Evolutionary conservation across 768 basidiomycete species (phyloP).

Genomic region (Boletus vinaceobasis): DNA sequence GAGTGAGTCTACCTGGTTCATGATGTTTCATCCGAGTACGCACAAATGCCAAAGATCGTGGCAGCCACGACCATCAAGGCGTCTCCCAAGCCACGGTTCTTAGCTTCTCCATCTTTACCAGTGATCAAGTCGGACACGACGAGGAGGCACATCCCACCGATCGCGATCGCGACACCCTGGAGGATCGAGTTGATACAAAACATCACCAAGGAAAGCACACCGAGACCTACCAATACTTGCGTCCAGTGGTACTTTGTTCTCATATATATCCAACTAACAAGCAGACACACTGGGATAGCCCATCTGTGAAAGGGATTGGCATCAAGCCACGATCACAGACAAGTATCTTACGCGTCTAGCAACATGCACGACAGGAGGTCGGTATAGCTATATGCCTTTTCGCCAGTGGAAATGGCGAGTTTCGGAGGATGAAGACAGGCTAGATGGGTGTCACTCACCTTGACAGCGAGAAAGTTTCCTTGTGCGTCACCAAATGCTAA

Average conservation of each 20-base stretch:
- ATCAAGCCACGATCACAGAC: neutral
- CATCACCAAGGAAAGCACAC: neutral
- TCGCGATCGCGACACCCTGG: slow-evolving; percentile 69
- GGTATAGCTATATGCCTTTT: slow-evolving; percentile 76
- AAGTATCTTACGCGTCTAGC: slow-evolving; percentile 65
- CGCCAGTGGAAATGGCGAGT: neutral
- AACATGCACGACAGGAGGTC: slow-evolving; percentile 87
- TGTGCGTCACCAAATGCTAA: slow-evolving; percentile 81
- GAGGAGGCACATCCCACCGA: slow-evolving; percentile 72
- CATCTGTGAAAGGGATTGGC: slow-evolving; percentile 45
- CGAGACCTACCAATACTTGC: slow-evolving; percentile 58
- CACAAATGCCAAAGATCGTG: slow-evolving; percentile 81
- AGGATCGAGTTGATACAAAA: neutral
- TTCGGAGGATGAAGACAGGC: neutral
- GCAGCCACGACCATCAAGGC: slow-evolving; percentile 84
- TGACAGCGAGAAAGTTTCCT: slow-evolving; percentile 81
- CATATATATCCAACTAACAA: slow-evolving; percentile 80
- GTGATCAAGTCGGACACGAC: slow-evolving; percentile 76
- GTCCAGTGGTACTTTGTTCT: slow-evolving; percentile 78
- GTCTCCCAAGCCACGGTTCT: slow-evolving; percentile 68
- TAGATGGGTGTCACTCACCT: slow-evolving; percentile 36
- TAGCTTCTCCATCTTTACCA: slow-evolving; percentile 65
- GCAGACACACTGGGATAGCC: slow-evolving; percentile 84
- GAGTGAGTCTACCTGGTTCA: neutral
- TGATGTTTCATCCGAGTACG: slow-evolving; percentile 24